These are phyloP conservation scores for Chaetothyriales sp. DNA, from an alignment of 2,329 filamentous ascomycete species.

Conservation along the genomic window DNA sequence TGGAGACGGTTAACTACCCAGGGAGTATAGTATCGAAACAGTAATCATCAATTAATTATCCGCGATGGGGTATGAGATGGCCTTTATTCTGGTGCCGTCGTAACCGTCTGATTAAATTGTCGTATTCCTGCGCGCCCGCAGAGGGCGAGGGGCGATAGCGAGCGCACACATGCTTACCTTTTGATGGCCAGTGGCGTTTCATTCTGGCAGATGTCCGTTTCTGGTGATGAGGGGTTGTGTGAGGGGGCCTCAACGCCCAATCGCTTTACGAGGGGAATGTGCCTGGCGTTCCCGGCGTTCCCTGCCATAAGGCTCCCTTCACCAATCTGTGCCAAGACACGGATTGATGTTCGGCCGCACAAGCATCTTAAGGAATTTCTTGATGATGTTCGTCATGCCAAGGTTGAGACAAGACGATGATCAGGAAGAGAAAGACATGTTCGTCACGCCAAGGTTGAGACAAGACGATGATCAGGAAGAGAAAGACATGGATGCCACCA, in stretches of 20 bases:
- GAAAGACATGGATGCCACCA: neutral
- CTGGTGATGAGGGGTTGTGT: neutral
- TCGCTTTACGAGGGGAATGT: neutral
- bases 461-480: too few relatives aligned
- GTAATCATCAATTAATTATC: too few relatives aligned
- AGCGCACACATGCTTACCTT: too few relatives aligned
- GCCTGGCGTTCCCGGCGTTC: neutral
- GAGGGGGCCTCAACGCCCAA: neutral
- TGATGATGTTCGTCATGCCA: too few relatives aligned
- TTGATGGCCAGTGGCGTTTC: neutral
- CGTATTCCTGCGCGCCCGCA: neutral
- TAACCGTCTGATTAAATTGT: conserved; percentile 7
- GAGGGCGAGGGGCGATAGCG: neutral
- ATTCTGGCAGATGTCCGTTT: neutral
- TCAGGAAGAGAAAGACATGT: too few relatives aligned
- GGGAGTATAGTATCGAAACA: neutral
- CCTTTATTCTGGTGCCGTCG: conserved; percentile 4
- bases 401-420: too few relatives aligned
- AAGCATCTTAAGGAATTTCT: too few relatives aligned
- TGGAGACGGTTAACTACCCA: neutral
- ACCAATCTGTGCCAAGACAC: too few relatives aligned
- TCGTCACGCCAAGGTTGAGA: too few relatives aligned
- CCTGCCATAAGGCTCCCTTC: neutral
- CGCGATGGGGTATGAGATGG: neutral
- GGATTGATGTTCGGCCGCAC: too few relatives aligned